Evolutionary conservation across 2,329 filamentous ascomycete species (phyloP).

Genomic region (Niveomyces coronatus): DNA sequence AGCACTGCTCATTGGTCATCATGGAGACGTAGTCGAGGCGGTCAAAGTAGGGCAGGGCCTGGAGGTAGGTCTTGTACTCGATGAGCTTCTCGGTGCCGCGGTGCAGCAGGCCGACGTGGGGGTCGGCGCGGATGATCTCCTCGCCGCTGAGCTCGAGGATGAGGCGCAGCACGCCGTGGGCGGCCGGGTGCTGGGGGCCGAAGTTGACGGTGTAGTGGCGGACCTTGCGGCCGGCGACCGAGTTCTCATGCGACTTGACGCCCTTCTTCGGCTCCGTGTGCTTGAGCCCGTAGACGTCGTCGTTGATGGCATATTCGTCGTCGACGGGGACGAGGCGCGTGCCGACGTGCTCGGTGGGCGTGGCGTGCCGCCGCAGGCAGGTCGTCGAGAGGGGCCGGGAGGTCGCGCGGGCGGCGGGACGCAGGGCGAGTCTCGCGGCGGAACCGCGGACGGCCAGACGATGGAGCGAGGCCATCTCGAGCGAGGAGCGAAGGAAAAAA

Average conservation of each 20-base stretch:
- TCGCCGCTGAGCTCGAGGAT: conserved; percentile 98
- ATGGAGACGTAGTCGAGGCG: conserved; percentile 98
- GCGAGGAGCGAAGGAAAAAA: conserved; percentile 18
- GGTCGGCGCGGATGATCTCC: conserved; percentile 92
- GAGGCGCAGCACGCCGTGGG: conserved; percentile 92
- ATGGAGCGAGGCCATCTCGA: conserved; percentile 60
- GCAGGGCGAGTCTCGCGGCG: conserved; percentile 52
- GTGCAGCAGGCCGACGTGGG: conserved; percentile 92
- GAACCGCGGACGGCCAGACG: conserved; percentile 63
- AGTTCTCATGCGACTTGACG: conserved; percentile 38
- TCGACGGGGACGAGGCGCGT: conserved; percentile 58
- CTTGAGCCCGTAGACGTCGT: conserved; percentile 38
- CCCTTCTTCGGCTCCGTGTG: conserved; percentile 30
- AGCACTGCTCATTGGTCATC: conserved; percentile 99
- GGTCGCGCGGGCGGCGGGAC: conserved; percentile 25
- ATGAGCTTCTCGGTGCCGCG: conserved; percentile 98
- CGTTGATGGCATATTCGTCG: conserved; percentile 47
- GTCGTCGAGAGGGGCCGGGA: conserved; percentile 58
- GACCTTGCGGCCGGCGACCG: conserved; percentile 64
- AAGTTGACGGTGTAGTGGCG: conserved; percentile 99
- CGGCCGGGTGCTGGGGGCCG: conserved; percentile 94
- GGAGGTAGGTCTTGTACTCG: conserved; percentile 98
- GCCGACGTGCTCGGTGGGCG: conserved; percentile 35
- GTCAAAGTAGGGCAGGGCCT: conserved; percentile 97
- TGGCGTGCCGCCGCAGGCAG: conserved; percentile 50